Evolutionary conservation across 768 basidiomycete species (phyloP), one percentile per base, ranked within the genome.

Genomic region (Xanthoconium purpureum): DNA sequence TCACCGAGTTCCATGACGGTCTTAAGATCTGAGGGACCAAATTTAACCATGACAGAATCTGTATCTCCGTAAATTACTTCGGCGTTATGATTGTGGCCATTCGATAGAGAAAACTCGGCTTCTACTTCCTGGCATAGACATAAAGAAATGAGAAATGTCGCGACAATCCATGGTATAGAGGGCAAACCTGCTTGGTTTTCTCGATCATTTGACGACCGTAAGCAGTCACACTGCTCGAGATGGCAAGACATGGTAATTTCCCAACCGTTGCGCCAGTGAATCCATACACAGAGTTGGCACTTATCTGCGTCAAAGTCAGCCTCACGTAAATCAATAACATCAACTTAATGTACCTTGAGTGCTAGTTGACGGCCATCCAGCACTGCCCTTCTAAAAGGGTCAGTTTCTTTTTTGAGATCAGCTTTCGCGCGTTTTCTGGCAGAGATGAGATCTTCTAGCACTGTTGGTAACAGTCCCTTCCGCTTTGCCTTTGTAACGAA

Each of bases 151-250:
- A 50, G 37, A 32, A 24, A 35, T 6, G 0, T 18, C 3, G 17
- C 10, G 5, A 42, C 14, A 48, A 18, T 24, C 20, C 11, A 8
- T 32, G 32, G 13, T 28, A 13, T 40, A 43, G 5, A 45, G 17
- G 18, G 18, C 78, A 6, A 38, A 88, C 91, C 75, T 88, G 81
- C 71, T 95, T 98, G 3, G 97, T 99, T 69, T 85, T 87, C 71
- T 98, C 96, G 58, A 99, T 98, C 97, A 99, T 99, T 71, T 97
- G 89, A 55, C 97, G 92, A 64, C 97, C 97, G 71, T 97, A 99
- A 0, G 97, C 84, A 2, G 97, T 99, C 40, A 85, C 84, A 74
- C 92, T 94, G 3, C 95, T 98, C 14, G 97, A 98, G 59, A 99
- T 99, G 11, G 93, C 76, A 40, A 98, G 78, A 77, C 97, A 99